Base-by-base conservation (phyloP, 306 rosid species). In the Purshia tridentata region DNA sequence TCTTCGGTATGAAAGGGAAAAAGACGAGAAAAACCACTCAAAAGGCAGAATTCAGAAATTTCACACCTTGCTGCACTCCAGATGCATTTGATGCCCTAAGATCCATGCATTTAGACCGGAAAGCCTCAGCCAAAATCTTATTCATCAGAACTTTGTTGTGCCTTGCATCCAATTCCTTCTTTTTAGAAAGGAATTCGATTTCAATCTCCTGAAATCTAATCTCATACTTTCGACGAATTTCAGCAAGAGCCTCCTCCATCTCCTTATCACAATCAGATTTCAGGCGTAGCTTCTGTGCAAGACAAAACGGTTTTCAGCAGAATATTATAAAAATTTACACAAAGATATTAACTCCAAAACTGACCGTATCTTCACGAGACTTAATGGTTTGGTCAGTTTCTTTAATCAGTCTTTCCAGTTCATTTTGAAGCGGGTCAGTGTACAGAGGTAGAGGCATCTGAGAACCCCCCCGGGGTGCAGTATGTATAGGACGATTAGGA, bases 81-180 rank as follows among this genome's bases (percentile, higher is more conserved):
- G 82, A 53, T 18, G 77, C 46, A 69, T 81, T 82, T 19, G 81
- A 22, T 73, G 74, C 68, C 65, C 47, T 79, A 75, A 41, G 69
- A 77, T 89, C 87, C 77, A 37, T 72, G 75, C 89, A 86, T 76
- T 86, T 89, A 59, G 75, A 81, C 81, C 83, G 83, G 64, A 86
- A 85, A 64, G 96, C 86, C 72, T 84, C 88, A 0, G 92, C 92
- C 89, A 91, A 86, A 56, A 77, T 44, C 78, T 78, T 82, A 61
- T 86, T 83, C 83, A 65, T 67, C 68, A 41, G 45, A 74, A 91
- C 90, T 68, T 66, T 75, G 63, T 58, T 65, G 53, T 29, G 69
- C 70, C 22, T 77, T 71, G 77, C 59, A 35, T 93, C 90, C 45
- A 86, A 77, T 61, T 74, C 74, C 64, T 71, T 85, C 90, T 52